A percentile compares a stretch with the other conserved stretches of the same genome.
These are phyloP conservation scores for Rusavskia elegans DNA, from an alignment of 495 filamentous ascomycete genomes.

Conservation along the genomic window DNA sequence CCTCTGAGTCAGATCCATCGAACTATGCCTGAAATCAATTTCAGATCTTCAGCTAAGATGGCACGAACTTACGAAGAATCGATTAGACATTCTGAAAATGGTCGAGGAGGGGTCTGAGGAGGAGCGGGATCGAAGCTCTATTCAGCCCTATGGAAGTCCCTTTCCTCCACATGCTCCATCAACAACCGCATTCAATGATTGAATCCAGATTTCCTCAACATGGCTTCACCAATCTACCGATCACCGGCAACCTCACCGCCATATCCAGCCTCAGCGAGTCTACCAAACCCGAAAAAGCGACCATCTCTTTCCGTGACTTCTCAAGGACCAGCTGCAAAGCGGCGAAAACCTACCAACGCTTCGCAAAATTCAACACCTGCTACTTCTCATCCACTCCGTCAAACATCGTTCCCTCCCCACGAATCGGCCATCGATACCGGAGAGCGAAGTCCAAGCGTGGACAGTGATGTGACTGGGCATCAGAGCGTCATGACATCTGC, in stretches of 20 bases:
- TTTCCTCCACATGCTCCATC: background rate
- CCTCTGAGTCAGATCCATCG: conserved; percentile 33
- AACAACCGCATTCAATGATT: too few species aligned
- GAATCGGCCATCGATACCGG: conserved; percentile 26
- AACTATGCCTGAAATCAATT: conserved; percentile 19
- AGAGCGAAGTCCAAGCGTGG: conserved; percentile 46
- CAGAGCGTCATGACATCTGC: conserved; percentile 36
- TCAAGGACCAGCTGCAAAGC: conserved; percentile 32
- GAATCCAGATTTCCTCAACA: conserved; percentile 13
- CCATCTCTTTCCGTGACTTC: conserved; percentile 29
- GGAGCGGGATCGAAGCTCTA: background rate
- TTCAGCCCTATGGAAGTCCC: background rate
- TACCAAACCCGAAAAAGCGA: conserved; percentile 44
- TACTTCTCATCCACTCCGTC: conserved; percentile 63
- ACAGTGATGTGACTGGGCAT: conserved; percentile 41
- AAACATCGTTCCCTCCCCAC: conserved; percentile 71
- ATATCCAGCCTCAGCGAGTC: conserved; percentile 26
- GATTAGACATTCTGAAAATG: conserved; percentile 8
- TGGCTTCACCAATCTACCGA: conserved; percentile 45
- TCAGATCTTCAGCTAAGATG: background rate
- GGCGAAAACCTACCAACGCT: conserved; percentile 46
- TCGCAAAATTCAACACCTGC: conserved; percentile 27
- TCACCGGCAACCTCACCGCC: conserved; percentile 36
- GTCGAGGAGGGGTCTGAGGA: background rate
- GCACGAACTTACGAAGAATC: conserved; percentile 11